Evolutionary conservation across 768 basidiomycete genomes (phyloP).

Genomic region (Sutorius australiensis): DNA sequence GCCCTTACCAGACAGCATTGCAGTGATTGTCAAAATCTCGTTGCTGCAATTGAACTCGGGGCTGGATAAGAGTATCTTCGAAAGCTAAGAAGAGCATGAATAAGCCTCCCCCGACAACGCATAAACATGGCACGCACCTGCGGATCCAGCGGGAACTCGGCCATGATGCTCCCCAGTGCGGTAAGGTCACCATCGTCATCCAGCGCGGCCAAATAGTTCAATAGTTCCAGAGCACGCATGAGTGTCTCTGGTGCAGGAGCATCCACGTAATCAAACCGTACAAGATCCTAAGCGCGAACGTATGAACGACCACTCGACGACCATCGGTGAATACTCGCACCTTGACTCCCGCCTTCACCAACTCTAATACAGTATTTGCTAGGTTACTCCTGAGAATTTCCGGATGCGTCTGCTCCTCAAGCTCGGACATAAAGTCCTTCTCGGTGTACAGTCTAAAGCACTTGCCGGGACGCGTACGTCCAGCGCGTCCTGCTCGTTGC

Average conservation of each 20-base stretch:
- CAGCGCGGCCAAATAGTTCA: constrained; percentile 88
- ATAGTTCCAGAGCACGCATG: constrained; percentile 92
- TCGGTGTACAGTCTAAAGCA: constrained; percentile 97
- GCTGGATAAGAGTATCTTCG: constrained; percentile 91
- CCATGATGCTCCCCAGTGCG: constrained; percentile 84
- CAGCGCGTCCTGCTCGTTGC: constrained; percentile 94
- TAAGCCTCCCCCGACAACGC: neutral
- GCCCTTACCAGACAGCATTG: constrained; percentile 86
- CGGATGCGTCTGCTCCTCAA: constrained; percentile 96
- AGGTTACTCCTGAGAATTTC: constrained; percentile 94
- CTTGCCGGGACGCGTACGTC: constrained; percentile 93
- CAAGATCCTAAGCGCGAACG: constrained; percentile 54
- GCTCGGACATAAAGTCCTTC: constrained; percentile 91
- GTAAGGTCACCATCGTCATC: constrained; percentile 95
- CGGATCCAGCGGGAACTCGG: constrained; percentile 98
- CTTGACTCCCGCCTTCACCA: constrained; percentile 93
- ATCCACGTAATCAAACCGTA: constrained; percentile 85
- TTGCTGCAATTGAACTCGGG: constrained; percentile 96
- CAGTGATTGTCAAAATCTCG: constrained; percentile 90
- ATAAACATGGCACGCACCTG: constrained; percentile 50
- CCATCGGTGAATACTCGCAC: constrained; percentile 29
- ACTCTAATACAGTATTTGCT: constrained; percentile 87
- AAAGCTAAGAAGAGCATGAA: constrained; percentile 41
- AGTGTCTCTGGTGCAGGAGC: constrained; percentile 94
- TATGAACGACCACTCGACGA: neutral